Percentiles rank a stretch among this genome's conserved stretches.
phyloP scores from a whole-genome alignment of 169 alveolate species.

The Babesia sp. region DNA sequence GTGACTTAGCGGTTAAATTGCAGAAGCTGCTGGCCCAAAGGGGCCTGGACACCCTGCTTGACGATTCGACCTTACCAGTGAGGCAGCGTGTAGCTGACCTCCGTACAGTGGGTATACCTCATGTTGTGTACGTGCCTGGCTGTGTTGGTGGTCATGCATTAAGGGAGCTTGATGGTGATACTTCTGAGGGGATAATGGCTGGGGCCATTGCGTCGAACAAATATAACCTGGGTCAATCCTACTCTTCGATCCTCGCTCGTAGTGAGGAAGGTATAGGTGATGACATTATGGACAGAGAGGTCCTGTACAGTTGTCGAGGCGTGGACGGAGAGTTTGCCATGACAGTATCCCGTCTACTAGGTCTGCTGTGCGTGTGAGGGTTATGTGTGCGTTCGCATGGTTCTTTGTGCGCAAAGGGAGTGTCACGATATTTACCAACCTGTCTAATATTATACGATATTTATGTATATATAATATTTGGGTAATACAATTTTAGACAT shows the following conservation, averaged over 20 bases:
- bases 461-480: too few relatives aligned
- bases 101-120: constrained; percentile 55
- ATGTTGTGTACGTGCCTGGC: constrained; percentile 21
- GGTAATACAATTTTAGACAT: too few relatives aligned
- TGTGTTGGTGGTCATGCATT: not conserved
- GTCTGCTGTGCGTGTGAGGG: constrained; percentile 22
- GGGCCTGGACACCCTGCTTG: constrained; percentile 54
- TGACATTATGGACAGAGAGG: not conserved
- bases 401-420: too few relatives aligned
- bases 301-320: constrained; percentile 29
- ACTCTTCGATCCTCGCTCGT: not conserved
- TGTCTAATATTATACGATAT: too few relatives aligned
- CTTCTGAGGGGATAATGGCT: constrained; percentile 3
- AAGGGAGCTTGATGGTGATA: not conserved
- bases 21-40: constrained; percentile 1
- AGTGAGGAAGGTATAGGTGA: not conserved
- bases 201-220: constrained; percentile 30
- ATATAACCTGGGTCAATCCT: constrained; percentile 46
- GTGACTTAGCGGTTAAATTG: not conserved
- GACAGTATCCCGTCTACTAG: constrained; percentile 17
- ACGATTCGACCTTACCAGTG: constrained; percentile 36
- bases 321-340: constrained; percentile 14
- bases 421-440: too few relatives aligned
- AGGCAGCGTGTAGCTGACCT: constrained; percentile 39
- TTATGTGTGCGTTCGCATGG: too few relatives aligned